These are phyloP conservation scores for Hymenoscyphus repandus DNA, from an alignment of 2,329 filamentous ascomycete genomes.

Conservation along the genomic window DNA sequence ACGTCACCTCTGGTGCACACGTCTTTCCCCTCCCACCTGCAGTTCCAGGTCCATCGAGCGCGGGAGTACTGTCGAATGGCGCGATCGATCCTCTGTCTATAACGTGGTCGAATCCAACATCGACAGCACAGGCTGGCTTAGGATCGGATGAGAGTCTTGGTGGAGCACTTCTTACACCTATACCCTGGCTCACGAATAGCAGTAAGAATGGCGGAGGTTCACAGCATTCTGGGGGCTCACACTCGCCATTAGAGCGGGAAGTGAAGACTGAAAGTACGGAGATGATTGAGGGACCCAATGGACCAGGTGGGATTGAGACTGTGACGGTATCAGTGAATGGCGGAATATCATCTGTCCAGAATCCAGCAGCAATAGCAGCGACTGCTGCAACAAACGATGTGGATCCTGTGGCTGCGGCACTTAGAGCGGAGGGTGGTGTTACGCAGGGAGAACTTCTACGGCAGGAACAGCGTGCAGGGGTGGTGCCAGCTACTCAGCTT, in stretches of 20 bases:
- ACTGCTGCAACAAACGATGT: slow-evolving; percentile 22
- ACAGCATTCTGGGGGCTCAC: slow-evolving; percentile 13
- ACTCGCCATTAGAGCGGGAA: slow-evolving; percentile 49
- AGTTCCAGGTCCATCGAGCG: slow-evolving; percentile 51
- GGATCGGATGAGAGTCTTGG: slow-evolving; percentile 87
- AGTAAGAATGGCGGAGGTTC: slow-evolving; percentile 26
- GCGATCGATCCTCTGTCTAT: slow-evolving; percentile 36
- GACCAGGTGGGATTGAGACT: slow-evolving; percentile 73
- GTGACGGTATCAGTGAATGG: slow-evolving; percentile 70
- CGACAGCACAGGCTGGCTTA: slow-evolving; percentile 40
- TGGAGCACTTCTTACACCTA: slow-evolving; percentile 86
- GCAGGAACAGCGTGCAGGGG: slow-evolving; percentile 79
- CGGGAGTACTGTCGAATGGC: slow-evolving; percentile 56
- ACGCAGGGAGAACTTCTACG: slow-evolving; percentile 80
- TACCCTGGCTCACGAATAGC: slow-evolving; percentile 70
- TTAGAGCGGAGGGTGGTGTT: slow-evolving; percentile 46
- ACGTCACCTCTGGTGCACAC: slow-evolving; percentile 76
- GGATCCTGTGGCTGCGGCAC: slow-evolving; percentile 13
- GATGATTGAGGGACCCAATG: slow-evolving; percentile 76
- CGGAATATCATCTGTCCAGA: slow-evolving; percentile 47
- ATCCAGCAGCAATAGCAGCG: slow-evolving; percentile 11
- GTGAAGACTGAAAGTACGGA: slow-evolving; percentile 70
- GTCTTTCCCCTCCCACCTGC: slow-evolving; percentile 77
- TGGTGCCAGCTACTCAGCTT: slow-evolving; percentile 64
- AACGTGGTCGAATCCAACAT: slow-evolving; percentile 43